Evolutionary conservation across 768 basidiomycete species (phyloP), one percentile per base, ranked within the genome.

Genomic region (Pisolithus albus): DNA sequence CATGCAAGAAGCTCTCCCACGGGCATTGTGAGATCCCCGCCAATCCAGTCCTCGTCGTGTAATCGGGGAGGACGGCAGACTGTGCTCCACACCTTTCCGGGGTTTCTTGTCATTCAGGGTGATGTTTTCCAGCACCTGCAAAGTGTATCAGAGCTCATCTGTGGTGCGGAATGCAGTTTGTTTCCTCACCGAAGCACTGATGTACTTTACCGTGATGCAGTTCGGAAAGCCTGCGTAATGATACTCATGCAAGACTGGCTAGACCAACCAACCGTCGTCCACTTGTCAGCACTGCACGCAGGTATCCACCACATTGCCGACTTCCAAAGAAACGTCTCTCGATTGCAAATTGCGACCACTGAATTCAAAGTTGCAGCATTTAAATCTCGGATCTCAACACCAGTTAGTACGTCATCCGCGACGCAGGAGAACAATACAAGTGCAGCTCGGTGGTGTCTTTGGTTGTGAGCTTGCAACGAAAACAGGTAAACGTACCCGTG

Each of bases 41-140:
- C 90, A 11, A 63, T 71, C 66, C 75, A 87, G 57, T 92, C 90
- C 51, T 83, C 80, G 64, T 90, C 89, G n/a, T 90, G 83, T 30
- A 92, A 16, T 26, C 21, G 30, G 21, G 28, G 5, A 23, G 10
- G 19, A 3, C 23, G 42, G 30, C n/a, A 30, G 19, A 18, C 16
- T 37, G n/a, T 23, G 7, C n/a, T 38, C 41, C 13, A 30, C 26
- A 65, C 66, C 66, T 63, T 80, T 79, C 59, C 72, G 68, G 8
- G 80, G 70, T 30, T 71, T 68, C 59, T 82, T 82, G 51, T 75
- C 76, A 61, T 77, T 80, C 67, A 83, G 90, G 57, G 91, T 82
- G 53, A 88, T 65, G 28, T 69, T 66, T 18, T 82, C 83, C 44
- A 92, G 80, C 62, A 86, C 81, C 88, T 91, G 62, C 34, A 51